Conservation (phyloP, 129 eudicot species). For the Dittrichia graveolens region DNA sequence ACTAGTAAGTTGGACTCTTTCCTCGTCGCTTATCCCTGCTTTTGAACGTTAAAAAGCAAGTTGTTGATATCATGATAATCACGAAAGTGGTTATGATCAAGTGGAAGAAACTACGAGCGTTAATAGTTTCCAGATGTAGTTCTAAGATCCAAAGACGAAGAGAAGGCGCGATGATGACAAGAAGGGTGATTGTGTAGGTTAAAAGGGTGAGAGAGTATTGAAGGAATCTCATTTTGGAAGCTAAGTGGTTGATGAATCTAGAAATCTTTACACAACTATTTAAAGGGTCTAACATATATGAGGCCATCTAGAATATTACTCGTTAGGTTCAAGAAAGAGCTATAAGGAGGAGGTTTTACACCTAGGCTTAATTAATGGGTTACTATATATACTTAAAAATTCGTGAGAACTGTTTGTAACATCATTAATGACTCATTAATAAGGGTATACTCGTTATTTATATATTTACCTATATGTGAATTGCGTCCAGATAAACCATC, state of each 20-base stretch:
- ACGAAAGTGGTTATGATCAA: slow-evolving; percentile 12
- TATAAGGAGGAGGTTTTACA: neutral
- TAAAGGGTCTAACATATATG: slow-evolving; percentile 3
- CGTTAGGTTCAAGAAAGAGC: neutral
- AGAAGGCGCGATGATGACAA: slow-evolving; percentile 9
- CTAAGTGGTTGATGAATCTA: neutral
- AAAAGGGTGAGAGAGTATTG: slow-evolving; percentile 24
- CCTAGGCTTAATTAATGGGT: neutral
- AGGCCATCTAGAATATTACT: neutral
- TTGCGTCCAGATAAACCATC: too few relatives aligned
- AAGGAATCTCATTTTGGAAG: slow-evolving; percentile 14
- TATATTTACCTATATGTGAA: too few relatives aligned
- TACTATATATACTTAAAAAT: too few relatives aligned
- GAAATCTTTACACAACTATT: neutral
- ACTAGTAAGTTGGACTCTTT: neutral
- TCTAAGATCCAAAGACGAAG: neutral
- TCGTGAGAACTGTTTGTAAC: too few relatives aligned
- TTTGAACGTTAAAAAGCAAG: neutral
- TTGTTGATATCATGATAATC: neutral
- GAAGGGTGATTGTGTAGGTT: slow-evolving; percentile 23
- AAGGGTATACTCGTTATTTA: too few relatives aligned
- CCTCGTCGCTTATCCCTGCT: neutral
- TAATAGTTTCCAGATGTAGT: neutral
- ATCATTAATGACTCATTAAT: too few relatives aligned
- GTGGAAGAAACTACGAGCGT: neutral